These are phyloP conservation scores for Saraca asoca DNA, from an alignment of 331 rosid genomes.

Conservation along the genomic window DNA sequence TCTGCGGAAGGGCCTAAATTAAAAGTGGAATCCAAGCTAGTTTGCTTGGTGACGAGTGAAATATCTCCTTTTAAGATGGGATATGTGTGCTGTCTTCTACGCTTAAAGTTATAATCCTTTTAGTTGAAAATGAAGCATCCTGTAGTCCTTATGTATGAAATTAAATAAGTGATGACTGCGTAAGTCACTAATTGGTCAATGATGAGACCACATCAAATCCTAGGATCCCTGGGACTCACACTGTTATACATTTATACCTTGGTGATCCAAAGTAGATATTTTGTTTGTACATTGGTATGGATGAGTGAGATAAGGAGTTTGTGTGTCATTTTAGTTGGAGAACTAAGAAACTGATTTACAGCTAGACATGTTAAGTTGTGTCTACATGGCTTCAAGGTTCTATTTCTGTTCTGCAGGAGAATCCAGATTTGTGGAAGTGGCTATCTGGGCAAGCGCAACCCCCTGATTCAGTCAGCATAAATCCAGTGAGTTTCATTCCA, in stretches of 20 bases:
- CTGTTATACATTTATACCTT: not conserved
- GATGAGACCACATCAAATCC: not conserved
- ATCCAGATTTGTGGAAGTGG: conserved; percentile 96
- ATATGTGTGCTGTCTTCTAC: not conserved
- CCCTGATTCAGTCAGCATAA: conserved; percentile 57
- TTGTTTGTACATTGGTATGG: conserved; percentile 8
- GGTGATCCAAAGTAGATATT: conserved; percentile 6
- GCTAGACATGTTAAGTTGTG: not conserved
- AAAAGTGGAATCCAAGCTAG: conserved; percentile 3
- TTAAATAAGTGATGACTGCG: not conserved
- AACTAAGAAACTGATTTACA: not conserved
- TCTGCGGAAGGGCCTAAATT: not conserved
- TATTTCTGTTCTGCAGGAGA: conserved; percentile 58
- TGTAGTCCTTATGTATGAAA: not conserved
- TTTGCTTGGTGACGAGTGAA: conserved; percentile 10
- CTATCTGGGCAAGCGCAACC: conserved; percentile 83
- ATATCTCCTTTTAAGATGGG: conserved; percentile 7
- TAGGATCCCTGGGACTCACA: not conserved
- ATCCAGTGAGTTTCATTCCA: conserved; percentile 63
- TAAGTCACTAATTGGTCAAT: conserved; percentile 5
- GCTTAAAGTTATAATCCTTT: not conserved
- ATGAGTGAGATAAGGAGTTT: not conserved
- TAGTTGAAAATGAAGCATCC: not conserved
- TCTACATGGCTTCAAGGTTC: conserved; percentile 3
- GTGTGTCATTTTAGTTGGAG: conserved; percentile 14